phyloP scores from a whole-genome alignment of 139 green algal species.

The Spirogloea muscicola region DNA sequence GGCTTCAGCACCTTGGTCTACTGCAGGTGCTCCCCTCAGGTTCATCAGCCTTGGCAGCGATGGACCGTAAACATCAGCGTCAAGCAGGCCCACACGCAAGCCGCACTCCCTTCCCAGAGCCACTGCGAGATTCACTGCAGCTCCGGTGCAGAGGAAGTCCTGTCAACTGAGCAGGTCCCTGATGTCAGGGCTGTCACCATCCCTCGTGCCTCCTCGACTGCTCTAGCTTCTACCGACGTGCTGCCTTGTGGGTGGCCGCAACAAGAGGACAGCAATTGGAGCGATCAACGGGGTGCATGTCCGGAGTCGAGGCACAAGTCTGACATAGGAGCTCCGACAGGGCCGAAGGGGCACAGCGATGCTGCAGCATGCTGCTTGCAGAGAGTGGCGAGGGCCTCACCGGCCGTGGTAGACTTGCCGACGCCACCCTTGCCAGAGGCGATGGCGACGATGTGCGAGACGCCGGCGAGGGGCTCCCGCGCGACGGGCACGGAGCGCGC shows the following conservation, averaged over 20 bases:
- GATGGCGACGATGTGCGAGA: conserved; percentile 79
- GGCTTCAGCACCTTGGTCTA: conserved; percentile 43
- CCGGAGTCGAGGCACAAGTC: background rate
- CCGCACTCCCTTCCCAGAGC: conserved; percentile 59
- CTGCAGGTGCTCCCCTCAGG: conserved; percentile 43
- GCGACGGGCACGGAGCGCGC: too few species aligned
- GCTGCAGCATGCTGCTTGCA: background rate
- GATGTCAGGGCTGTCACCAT: background rate
- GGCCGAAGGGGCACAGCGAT: background rate
- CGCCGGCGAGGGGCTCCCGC: too few species aligned
- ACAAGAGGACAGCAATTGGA: background rate
- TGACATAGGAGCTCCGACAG: background rate
- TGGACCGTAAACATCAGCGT: conserved; percentile 89
- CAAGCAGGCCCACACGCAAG: conserved; percentile 78
- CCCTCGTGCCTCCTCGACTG: background rate
- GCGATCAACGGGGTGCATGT: background rate
- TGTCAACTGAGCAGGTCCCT: too few species aligned
- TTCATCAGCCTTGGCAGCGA: conserved; percentile 80
- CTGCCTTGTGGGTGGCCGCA: too few species aligned
- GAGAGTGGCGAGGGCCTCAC: conserved; percentile 31
- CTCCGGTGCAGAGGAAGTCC: background rate
- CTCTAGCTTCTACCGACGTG: background rate
- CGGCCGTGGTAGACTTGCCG: conserved; percentile 84
- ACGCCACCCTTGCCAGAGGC: conserved; percentile 90
- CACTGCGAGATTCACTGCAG: conserved; percentile 83